Percentiles rank a stretch among this genome's conserved stretches.
Evolutionary conservation across 164 flowering plant genomes (phyloP).

Genomic region (Nymphaea colorata): DNA sequence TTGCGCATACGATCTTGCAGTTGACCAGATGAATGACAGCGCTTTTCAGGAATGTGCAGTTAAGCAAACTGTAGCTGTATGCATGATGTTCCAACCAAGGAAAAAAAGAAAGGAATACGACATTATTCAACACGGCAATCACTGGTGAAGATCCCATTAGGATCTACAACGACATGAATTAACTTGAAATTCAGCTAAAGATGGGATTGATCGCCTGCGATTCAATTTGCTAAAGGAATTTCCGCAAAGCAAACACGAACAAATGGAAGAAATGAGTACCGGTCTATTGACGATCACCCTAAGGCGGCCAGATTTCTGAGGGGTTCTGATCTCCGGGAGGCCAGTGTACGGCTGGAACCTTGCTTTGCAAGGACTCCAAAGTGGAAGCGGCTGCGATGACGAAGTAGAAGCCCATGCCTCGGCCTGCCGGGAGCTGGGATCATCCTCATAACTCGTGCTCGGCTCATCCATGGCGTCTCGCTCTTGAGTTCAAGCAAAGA

Average conservation of each 20-base stretch:
- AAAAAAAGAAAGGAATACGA: too few relatives aligned
- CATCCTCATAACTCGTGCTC: constrained; percentile 20
- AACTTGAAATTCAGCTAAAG: not conserved
- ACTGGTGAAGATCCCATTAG: too few relatives aligned
- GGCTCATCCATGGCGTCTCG: constrained; percentile 44
- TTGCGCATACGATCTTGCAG: too few relatives aligned
- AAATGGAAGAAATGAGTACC: constrained; percentile 14
- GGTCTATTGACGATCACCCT: constrained; percentile 48
- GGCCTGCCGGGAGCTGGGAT: constrained; percentile 4
- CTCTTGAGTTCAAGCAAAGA: not conserved
- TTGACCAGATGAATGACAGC: too few relatives aligned
- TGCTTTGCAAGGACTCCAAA: constrained; percentile 47
- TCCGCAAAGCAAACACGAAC: not conserved
- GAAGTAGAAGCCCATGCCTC: not conserved
- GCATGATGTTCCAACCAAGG: too few relatives aligned
- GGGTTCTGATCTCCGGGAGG: constrained; percentile 1
- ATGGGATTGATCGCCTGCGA: not conserved
- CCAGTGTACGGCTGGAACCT: constrained; percentile 35
- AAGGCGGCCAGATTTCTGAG: constrained; percentile 26
- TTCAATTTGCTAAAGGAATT: not conserved
- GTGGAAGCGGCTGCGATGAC: constrained; percentile 1
- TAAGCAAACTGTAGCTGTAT: too few relatives aligned
- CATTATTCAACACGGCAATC: too few relatives aligned
- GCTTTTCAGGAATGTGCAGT: too few relatives aligned
- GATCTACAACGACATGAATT: too few relatives aligned